Evolutionary conservation across 2,329 filamentous ascomycete species (phyloP).

Genomic region (Fusarium piperis): DNA sequence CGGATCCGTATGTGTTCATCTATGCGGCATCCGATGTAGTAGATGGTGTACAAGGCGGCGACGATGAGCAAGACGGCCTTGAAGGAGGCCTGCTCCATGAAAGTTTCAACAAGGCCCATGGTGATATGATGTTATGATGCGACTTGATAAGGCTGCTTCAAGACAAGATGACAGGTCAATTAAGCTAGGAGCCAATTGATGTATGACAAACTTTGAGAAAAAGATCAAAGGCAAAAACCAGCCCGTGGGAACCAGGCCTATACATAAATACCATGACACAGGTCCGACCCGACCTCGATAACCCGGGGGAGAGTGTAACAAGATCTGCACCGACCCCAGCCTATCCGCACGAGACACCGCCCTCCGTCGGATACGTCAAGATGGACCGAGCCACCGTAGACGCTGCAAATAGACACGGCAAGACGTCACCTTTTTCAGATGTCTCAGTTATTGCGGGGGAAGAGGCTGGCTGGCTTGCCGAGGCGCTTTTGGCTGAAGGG

Average conservation of each 20-base stretch:
- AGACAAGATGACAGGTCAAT: neutral
- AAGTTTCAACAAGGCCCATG: conserved; percentile 63
- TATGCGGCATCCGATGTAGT: conserved; percentile 50
- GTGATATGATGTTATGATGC: conserved; percentile 1
- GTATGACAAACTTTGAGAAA: neutral
- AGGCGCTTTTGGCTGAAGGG: conserved; percentile 15
- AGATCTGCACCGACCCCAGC: neutral
- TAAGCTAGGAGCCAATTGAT: neutral
- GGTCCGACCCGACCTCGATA: neutral
- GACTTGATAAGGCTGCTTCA: neutral
- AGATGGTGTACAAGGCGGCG: conserved; percentile 50
- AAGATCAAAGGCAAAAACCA: too few relatives aligned
- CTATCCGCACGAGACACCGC: neutral
- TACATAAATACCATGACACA: conserved; percentile 1
- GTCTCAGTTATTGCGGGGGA: conserved; percentile 4
- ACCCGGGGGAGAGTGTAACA: neutral
- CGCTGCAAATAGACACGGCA: neutral
- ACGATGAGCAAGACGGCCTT: conserved; percentile 51
- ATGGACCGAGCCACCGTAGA: conserved; percentile 20
- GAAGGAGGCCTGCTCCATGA: conserved; percentile 56
- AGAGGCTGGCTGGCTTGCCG: conserved; percentile 8
- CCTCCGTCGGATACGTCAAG: conserved; percentile 13
- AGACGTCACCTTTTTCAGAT: conserved; percentile 26
- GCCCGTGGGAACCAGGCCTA: neutral
- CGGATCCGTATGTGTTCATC: conserved; percentile 56